These are phyloP conservation scores for Komagataella pastoris DNA, from an alignment of 805 yeast species.

Conservation along the genomic window DNA sequence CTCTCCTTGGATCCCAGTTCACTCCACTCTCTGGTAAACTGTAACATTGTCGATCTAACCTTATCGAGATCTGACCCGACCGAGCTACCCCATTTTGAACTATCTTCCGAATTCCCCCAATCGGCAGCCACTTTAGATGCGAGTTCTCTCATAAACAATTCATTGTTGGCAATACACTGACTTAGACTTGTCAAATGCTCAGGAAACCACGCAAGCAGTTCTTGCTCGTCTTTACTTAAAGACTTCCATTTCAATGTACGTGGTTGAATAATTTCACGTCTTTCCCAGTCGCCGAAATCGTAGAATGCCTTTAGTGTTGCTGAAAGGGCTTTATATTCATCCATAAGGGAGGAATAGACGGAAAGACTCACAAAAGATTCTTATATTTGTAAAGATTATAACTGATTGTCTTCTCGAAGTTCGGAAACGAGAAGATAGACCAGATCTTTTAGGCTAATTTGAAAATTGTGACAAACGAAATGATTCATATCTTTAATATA, in stretches of 20 bases:
- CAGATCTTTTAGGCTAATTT: neutral
- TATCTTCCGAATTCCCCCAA: constrained; percentile 32
- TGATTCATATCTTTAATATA: neutral
- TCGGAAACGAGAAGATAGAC: neutral
- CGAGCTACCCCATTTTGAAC: constrained; percentile 29
- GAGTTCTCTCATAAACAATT: constrained; percentile 25
- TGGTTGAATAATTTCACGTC: constrained; percentile 16
- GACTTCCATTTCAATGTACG: constrained; percentile 18
- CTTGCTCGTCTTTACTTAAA: constrained; percentile 25
- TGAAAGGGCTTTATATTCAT: neutral
- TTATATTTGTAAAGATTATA: too few relatives aligned
- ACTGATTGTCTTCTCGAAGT: neutral
- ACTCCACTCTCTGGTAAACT: constrained; percentile 52
- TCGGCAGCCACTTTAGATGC: constrained; percentile 28
- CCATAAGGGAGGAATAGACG: neutral
- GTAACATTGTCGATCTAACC: constrained; percentile 41
- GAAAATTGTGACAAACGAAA: neutral
- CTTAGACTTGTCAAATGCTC: constrained; percentile 24
- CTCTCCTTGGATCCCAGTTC: constrained; percentile 36
- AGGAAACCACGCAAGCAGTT: constrained; percentile 36
- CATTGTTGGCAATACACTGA: constrained; percentile 30
- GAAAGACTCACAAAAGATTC: neutral
- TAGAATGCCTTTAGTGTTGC: constrained; percentile 11
- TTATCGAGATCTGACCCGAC: constrained; percentile 35
- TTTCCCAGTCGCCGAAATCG: constrained; percentile 22